Evolutionary conservation across 306 rosid genomes (phyloP).

Genomic region (Calophaca sinica): DNA sequence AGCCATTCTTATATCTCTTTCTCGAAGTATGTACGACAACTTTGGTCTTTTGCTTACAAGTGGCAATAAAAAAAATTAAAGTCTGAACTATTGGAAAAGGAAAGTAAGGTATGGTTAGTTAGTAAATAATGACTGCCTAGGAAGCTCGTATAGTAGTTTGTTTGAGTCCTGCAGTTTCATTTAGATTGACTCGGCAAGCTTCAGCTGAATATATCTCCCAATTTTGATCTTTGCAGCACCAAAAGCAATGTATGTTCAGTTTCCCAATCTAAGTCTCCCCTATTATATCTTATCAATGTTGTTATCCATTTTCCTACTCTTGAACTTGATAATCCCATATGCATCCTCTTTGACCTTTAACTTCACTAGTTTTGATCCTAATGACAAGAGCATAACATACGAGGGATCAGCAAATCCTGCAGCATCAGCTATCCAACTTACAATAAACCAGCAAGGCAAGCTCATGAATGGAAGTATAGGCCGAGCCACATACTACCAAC

Average conservation of each 20-base stretch:
- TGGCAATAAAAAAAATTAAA: background rate
- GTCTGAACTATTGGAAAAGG: background rate
- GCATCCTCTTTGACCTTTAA: slow-evolving; percentile 40
- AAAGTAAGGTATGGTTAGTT: background rate
- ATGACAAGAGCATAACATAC: background rate
- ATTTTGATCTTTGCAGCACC: background rate
- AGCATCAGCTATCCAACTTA: slow-evolving; percentile 35
- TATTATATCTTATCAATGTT: background rate
- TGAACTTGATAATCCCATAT: slow-evolving; percentile 32
- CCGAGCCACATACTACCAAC: slow-evolving; percentile 44
- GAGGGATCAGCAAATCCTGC: background rate
- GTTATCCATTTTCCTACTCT: slow-evolving; percentile 15
- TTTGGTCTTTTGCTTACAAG: background rate
- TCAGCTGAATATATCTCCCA: background rate
- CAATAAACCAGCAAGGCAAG: background rate
- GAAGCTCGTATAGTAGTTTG: background rate
- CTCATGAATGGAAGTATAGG: background rate
- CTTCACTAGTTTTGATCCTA: slow-evolving; percentile 30
- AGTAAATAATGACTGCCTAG: slow-evolving; percentile 8
- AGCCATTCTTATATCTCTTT: slow-evolving; percentile 2
- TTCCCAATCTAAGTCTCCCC: slow-evolving; percentile 1
- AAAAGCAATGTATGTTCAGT: background rate
- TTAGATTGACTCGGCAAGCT: background rate
- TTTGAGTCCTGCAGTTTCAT: background rate
- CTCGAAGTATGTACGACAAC: background rate